Conservation (phyloP, 2,329 filamentous ascomycete genomes). For the Colletotrichum sublineola region DNA sequence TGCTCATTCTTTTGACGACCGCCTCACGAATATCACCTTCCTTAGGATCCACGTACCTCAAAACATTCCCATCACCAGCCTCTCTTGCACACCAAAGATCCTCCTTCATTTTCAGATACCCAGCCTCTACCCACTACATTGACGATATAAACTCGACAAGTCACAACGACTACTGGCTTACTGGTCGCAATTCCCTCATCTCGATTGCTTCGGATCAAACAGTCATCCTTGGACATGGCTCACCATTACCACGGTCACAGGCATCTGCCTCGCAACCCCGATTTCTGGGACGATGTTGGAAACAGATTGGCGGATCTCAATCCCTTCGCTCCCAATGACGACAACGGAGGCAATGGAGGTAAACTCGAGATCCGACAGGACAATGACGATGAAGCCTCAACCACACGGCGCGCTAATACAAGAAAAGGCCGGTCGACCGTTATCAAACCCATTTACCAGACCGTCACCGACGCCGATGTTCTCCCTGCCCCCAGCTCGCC, state of each 20-base stretch:
- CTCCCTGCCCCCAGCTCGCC: slow-evolving; percentile 12
- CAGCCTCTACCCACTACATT: slow-evolving; percentile 26
- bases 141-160: slow-evolving; percentile 21
- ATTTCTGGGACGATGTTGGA: slow-evolving; percentile 39
- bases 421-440: slow-evolving; percentile 46
- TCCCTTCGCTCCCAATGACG: slow-evolving; percentile 32
- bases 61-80: slow-evolving; percentile 27
- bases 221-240: slow-evolving; percentile 27
- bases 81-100: slow-evolving; percentile 1
- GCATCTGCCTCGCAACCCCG: slow-evolving; percentile 36
- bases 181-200: slow-evolving; percentile 10
- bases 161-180: slow-evolving; percentile 29
- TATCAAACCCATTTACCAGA: slow-evolving; percentile 57
- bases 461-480: slow-evolving; percentile 43
- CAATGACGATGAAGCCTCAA: slow-evolving; percentile 22
- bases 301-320: slow-evolving; percentile 31
- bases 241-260: slow-evolving; percentile 38
- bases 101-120: slow-evolving; percentile 32
- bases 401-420: slow-evolving; percentile 38
- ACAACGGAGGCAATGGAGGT: slow-evolving; percentile 31
- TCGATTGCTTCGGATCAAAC: neutral
- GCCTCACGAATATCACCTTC: slow-evolving; percentile 16
- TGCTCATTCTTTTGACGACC: slow-evolving; percentile 40
- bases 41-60: slow-evolving; percentile 7
- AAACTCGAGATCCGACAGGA: slow-evolving; percentile 32